Conservation (phyloP, 148 eudicot genomes). For the Chenopodium formosanum region DNA sequence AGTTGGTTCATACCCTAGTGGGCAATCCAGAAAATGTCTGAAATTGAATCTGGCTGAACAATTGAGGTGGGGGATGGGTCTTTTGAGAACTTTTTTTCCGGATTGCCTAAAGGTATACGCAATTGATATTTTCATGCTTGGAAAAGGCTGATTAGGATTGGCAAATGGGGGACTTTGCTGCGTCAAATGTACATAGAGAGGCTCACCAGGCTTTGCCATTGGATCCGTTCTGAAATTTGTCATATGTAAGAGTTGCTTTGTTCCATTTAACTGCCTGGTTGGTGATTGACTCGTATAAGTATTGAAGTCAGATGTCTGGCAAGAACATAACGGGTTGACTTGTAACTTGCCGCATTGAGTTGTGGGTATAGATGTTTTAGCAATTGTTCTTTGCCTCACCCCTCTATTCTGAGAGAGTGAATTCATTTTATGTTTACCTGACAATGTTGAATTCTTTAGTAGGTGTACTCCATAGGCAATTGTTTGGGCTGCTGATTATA, state of each 20-base stretch:
- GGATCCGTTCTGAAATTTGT: neutral
- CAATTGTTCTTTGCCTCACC: neutral
- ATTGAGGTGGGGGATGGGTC: conserved; percentile 1
- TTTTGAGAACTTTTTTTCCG: neutral
- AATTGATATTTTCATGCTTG: conserved; percentile 4
- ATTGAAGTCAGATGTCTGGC: conserved; percentile 18
- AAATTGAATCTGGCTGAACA: neutral
- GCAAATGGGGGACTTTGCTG: conserved; percentile 18
- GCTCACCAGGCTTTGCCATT: conserved; percentile 16
- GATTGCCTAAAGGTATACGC: conserved; percentile 1
- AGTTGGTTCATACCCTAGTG: neutral
- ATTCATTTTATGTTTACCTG: conserved; percentile 1
- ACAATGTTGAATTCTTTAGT: neutral
- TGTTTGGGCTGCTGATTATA: conserved; percentile 1
- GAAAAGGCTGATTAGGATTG: neutral
- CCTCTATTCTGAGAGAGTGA: neutral
- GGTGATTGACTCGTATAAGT: conserved; percentile 18
- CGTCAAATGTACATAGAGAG: conserved; percentile 20
- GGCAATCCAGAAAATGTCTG: neutral
- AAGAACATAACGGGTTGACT: conserved; percentile 12
- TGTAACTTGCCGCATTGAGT: neutral
- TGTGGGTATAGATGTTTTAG: conserved; percentile 13
- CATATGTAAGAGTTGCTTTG: neutral
- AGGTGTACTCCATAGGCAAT: conserved; percentile 12
- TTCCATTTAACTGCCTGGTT: conserved; percentile 18